Evolutionary conservation across 2,329 filamentous ascomycete species (phyloP), one percentile per base, ranked within the genome.

Genomic region (Salinomyces thailandicus): DNA sequence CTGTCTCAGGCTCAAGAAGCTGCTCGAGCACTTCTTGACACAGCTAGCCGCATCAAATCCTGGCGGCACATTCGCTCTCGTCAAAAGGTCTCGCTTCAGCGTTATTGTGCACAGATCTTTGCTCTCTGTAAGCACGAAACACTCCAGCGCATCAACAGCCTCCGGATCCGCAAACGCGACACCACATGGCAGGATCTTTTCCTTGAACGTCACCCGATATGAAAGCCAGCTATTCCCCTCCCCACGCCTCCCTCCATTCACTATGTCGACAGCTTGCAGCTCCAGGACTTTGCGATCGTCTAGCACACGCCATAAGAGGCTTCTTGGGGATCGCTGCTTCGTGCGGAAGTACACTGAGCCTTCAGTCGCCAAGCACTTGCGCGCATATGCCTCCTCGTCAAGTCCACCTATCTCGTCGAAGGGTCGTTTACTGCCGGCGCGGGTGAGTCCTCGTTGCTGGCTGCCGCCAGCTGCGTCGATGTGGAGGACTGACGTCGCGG

Each of bases 221-320:
- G 82, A 79, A 35, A 91, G 66, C 15, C 77, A 72, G 14, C 32
- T 24, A 39, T 39, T 29, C 15, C 18, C 14, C 8, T 30, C 27
- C 11, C 14, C 14, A 16, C 14, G 8, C 11, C 15, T n/a, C 5
- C 37, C 33, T 70, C 74, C 64, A 73, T 86, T 57, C 15, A 77
- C 81, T 47, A 95, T 64, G 61, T 98, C 91, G 42, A 84, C 77
- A 27, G 77, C 79, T 54, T 85, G 81, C 34, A 98, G 71, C 62
- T 91, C 89, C 49, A 98, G 69, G 44, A 85, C 69, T 48, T 75
- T 82, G 53, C 78, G 77, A 51, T 85, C 77, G 53, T 93, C 81
- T 42, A 95, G 64, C 26, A 96, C 72, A 49, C 89, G 77, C 91
- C 91, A 98, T 32, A 94, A 71, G 56, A 96, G 93, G 60, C 77